Evolutionary conservation across 768 basidiomycete species (phyloP).

Genomic region (Xerocomellus dryophilus): DNA sequence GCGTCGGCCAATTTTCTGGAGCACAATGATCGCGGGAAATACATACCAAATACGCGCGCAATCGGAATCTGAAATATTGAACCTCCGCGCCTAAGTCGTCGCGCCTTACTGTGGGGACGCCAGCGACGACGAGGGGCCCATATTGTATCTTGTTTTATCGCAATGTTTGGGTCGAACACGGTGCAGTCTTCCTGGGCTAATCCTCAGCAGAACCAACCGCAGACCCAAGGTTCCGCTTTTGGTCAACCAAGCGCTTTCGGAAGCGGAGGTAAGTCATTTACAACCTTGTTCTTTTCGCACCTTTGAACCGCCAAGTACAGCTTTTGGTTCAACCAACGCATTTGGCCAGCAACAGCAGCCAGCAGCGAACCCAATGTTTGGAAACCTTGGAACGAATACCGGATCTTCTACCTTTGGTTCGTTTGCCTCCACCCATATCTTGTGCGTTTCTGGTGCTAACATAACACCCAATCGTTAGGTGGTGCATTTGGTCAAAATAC

Average conservation of each 20-base stretch:
- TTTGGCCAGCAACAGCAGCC: slow-evolving; percentile 70
- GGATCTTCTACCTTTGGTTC: slow-evolving; percentile 38
- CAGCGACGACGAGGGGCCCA: slow-evolving; percentile 25
- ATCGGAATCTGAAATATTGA: slow-evolving; percentile 17
- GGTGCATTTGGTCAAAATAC: slow-evolving; percentile 43
- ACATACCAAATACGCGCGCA: slow-evolving; percentile 18
- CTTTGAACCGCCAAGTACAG: slow-evolving; percentile 35
- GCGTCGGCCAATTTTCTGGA: slow-evolving; percentile 11
- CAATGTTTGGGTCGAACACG: slow-evolving; percentile 59
- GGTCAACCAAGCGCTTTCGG: slow-evolving; percentile 71
- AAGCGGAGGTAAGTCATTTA: slow-evolving; percentile 40
- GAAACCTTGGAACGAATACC: slow-evolving; percentile 44
- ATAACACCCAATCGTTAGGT: slow-evolving; percentile 25
- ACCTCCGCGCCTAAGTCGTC: slow-evolving; percentile 21
- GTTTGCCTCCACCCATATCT: slow-evolving; percentile 8
- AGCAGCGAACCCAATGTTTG: slow-evolving; percentile 80
- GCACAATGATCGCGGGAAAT: slow-evolving; percentile 22
- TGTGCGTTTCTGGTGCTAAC: slow-evolving; percentile 1
- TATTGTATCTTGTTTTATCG: slow-evolving; percentile 16
- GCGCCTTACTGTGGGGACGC: slow-evolving; percentile 11
- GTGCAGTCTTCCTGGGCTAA: slow-evolving; percentile 67
- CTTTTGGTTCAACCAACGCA: slow-evolving; percentile 50
- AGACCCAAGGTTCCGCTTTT: slow-evolving; percentile 55
- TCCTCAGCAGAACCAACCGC: slow-evolving; percentile 62
- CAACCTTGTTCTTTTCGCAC: slow-evolving; percentile 26